Conservation (phyloP, 208 protist species). For the Trypanosoma avium region DNA sequence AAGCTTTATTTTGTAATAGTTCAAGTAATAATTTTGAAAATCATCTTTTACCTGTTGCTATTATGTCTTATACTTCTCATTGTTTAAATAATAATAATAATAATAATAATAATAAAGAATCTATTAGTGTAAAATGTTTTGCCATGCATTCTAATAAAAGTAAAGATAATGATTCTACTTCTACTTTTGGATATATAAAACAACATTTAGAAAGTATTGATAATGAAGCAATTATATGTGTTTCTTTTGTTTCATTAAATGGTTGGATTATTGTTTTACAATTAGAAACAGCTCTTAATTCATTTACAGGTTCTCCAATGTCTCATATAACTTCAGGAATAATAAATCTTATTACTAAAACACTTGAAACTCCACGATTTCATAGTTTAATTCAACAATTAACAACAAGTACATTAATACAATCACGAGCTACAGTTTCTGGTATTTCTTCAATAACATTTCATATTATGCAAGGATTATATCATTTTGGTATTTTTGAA, state of each 20-base stretch:
- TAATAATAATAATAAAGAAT: background rate
- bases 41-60: constrained; percentile 45
- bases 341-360: constrained; percentile 35
- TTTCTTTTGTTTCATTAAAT: constrained; percentile 34
- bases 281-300: constrained; percentile 37
- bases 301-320: constrained; percentile 57
- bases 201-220: background rate
- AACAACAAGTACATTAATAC: background rate
- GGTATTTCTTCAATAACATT: background rate
- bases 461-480: constrained; percentile 5
- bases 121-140: constrained; percentile 21
- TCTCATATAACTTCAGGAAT: constrained; percentile 44
- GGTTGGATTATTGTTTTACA: constrained; percentile 59
- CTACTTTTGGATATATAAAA: constrained; percentile 18
- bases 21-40: constrained; percentile 12
- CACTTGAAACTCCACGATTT: constrained; percentile 30
- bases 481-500: constrained; percentile 20
- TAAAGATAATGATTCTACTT: background rate
- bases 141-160: constrained; percentile 6
- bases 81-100: constrained; percentile 9
- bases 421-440: background rate
- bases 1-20: constrained; percentile 19
- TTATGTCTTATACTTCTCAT: constrained; percentile 30
- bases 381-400: background rate
- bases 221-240: constrained; percentile 16